A percentile compares a stretch with the other conserved stretches of the same genome.
phyloP scores from a whole-genome alignment of 2,329 filamentous ascomycete species.

The Scleromitrula shiraiana region DNA sequence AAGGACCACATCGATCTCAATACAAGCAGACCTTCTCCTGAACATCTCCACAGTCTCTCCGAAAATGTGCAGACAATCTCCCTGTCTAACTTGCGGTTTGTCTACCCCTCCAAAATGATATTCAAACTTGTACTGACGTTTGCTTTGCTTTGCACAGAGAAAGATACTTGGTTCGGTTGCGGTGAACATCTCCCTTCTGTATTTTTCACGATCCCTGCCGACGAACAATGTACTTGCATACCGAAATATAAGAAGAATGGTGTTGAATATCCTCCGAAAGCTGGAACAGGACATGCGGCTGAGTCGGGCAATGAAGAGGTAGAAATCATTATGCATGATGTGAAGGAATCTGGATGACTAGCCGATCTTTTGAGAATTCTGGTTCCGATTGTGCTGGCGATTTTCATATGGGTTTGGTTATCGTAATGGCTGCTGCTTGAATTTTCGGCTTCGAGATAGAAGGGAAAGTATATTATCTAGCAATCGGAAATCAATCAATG shows the following conservation, averaged over 20 bases:
- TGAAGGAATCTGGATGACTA: slow-evolving; percentile 6
- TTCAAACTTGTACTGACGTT: slow-evolving; percentile 1
- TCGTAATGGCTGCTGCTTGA: too few relatives aligned
- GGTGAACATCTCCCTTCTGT: slow-evolving; percentile 43
- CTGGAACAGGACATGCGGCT: slow-evolving; percentile 19
- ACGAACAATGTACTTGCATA: slow-evolving; percentile 47
- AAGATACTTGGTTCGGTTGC: slow-evolving; percentile 46
- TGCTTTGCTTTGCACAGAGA: slow-evolving; percentile 31
- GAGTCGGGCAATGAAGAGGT: slow-evolving; percentile 3
- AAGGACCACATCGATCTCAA: too few relatives aligned
- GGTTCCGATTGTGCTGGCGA: neutral
- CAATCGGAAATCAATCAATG: too few relatives aligned
- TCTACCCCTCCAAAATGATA: slow-evolving; percentile 4
- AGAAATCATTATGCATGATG: slow-evolving; percentile 5
- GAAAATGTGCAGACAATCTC: slow-evolving; percentile 44
- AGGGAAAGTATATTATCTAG: too few relatives aligned
- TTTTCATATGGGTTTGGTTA: neutral
- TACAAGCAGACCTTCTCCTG: too few relatives aligned
- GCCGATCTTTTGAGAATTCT: neutral
- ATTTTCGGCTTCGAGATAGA: too few relatives aligned
- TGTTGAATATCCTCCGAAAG: slow-evolving; percentile 46
- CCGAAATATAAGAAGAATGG: slow-evolving; percentile 41
- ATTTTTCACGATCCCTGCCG: slow-evolving; percentile 42
- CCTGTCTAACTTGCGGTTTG: slow-evolving; percentile 43
- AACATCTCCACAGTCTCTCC: too few relatives aligned